A percentile compares a stretch with the other conserved stretches of the same genome.
Evolutionary conservation across 164 flowering plant species (phyloP).

Genomic region (Macadamia integrifolia): DNA sequence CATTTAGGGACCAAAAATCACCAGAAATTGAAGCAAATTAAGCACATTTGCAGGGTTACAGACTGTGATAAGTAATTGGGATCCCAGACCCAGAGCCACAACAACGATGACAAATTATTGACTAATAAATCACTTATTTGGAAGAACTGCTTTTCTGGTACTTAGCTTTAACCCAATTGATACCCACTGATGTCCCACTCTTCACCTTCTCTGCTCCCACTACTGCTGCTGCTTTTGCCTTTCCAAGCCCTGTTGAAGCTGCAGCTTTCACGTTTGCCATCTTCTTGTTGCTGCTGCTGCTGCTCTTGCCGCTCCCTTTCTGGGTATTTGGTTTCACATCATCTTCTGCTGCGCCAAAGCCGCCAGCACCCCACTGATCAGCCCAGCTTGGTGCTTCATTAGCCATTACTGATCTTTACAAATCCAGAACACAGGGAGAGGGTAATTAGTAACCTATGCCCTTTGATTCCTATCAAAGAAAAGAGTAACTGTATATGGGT

Average conservation of each 20-base stretch:
- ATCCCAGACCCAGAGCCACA: too few species aligned
- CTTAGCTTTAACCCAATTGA: constrained; percentile 64
- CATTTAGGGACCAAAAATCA: too few species aligned
- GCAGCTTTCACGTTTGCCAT: constrained; percentile 34
- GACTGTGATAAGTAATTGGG: too few species aligned
- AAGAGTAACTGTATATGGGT: too few species aligned
- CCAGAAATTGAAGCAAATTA: too few species aligned
- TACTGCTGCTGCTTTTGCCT: constrained; percentile 46
- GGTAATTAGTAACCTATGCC: too few species aligned
- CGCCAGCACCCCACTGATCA: constrained; percentile 88
- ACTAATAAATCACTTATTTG: constrained; percentile 21
- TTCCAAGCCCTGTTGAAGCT: constrained; percentile 35
- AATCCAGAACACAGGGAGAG: too few species aligned
- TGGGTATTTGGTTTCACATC: constrained; percentile 16
- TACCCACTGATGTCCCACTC: constrained; percentile 41
- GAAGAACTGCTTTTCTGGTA: constrained; percentile 39
- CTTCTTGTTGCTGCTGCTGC: constrained; percentile 17
- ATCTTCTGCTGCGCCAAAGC: constrained; percentile 48
- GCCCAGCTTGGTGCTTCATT: constrained; percentile 78
- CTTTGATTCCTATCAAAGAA: too few species aligned
- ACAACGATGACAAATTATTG: too few species aligned
- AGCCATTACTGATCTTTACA: constrained; percentile 24
- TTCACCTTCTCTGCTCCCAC: constrained; percentile 58
- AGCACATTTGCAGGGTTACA: too few species aligned
- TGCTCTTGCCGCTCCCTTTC: constrained; percentile 12